Conservation (phyloP, 345 rosid genomes). For the Viola odorata region DNA sequence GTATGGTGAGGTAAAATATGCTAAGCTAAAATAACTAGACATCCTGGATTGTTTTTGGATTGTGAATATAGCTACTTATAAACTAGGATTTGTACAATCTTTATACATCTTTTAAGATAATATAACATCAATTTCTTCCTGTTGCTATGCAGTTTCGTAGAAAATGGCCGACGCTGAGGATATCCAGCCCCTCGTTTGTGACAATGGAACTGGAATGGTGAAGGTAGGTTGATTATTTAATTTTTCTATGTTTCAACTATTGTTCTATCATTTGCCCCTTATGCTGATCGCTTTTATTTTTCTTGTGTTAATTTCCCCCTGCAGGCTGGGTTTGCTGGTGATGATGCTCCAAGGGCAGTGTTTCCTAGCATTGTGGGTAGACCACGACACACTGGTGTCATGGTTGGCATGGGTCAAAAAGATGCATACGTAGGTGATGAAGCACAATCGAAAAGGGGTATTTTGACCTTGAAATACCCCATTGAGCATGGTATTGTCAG, state of each 20-base stretch:
- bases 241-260: not conserved
- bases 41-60: not conserved
- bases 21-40: not conserved
- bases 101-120: not conserved
- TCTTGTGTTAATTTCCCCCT: not conserved
- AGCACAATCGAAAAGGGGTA: constrained; percentile 74
- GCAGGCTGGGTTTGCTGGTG: constrained; percentile 72
- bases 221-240: constrained; percentile 39
- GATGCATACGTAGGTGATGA: constrained; percentile 77
- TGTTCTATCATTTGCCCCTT: too few relatives aligned
- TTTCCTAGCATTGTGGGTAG: constrained; percentile 68
- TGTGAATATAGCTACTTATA: not conserved
- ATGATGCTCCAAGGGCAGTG: constrained; percentile 67
- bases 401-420: constrained; percentile 82
- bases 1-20: too few relatives aligned
- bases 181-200: constrained; percentile 74
- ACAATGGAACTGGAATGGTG: constrained; percentile 78
- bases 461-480: constrained; percentile 66
- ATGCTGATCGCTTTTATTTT: not conserved
- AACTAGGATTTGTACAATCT: not conserved
- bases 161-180: constrained; percentile 94
- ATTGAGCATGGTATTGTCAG: constrained; percentile 73
- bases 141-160: constrained; percentile 5
- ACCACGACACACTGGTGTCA: constrained; percentile 71
- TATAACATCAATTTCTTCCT: not conserved